Base-by-base conservation (phyloP, 768 basidiomycete genomes). In the Strobilomyces dryophilus region DNA sequence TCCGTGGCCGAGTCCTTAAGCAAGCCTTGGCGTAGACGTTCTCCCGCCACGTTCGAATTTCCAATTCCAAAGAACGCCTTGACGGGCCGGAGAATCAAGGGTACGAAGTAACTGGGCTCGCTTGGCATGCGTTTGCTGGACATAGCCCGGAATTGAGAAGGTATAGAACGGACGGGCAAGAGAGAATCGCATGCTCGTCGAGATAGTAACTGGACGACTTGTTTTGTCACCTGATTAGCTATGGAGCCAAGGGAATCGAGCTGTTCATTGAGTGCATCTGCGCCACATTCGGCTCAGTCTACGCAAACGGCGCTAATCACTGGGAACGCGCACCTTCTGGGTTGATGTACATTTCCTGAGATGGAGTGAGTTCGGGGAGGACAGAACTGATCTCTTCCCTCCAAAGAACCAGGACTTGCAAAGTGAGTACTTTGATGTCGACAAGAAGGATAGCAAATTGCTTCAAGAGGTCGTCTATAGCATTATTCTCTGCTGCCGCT, bases 81-180 rank as follows among this genome's bases (percentile, higher is more conserved):
- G 34, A 95, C 66, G 1, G 97, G 92, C 27, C 85, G 85, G 32
- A 98, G 74, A 52, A 98, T 85, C 32, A 81, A 77, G 1, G 82
- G 73, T 3, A 98, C 82, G 62, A 95, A 98, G 66, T 91, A 86
- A 63, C 93, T 97, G 21, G 92, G 83, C 63, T 89, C 89, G 14
- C 77, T 80, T 1, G 91, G 85, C 55, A 75, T 72, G 5, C 82
- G 81, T 65, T 85, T 85, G 68, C 80, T 83, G 47, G 87, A 80
- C 84, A 86, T 85, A 15, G 90, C 90, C 48, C 95, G 80, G 61
- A 95, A 90, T 61, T 98, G 94, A 1, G 89, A 86, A 1, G 92
- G 92, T 63, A 98, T 89, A 0, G 89, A 87, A 45, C 90, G 81
- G 53, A 98, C 89, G 14, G 88, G 84, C 29, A 86, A 80, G 41